phyloP scores from a whole-genome alignment of 495 filamentous ascomycete species.

The Talaromyces thailandensis region DNA sequence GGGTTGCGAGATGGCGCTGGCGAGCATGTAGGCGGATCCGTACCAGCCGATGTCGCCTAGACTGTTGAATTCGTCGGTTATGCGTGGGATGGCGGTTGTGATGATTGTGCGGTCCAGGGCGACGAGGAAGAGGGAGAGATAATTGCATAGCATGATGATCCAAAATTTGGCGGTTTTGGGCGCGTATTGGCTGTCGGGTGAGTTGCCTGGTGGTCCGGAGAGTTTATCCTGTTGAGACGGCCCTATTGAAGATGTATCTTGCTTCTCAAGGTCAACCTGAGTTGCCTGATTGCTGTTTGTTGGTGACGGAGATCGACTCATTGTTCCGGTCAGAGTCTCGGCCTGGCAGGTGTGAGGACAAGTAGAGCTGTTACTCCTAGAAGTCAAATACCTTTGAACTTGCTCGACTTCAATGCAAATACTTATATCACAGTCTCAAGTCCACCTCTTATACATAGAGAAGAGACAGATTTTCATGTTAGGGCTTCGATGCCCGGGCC shows the following conservation, averaged over 20 bases:
- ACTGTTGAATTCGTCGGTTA: slow-evolving; percentile 18
- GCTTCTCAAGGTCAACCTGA: not conserved
- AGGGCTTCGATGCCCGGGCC: not conserved
- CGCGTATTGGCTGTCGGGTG: not conserved
- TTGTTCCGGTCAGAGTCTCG: not conserved
- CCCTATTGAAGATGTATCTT: not conserved
- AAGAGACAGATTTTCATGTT: not conserved
- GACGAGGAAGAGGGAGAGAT: slow-evolving; percentile 48
- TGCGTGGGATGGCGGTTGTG: slow-evolving; percentile 14
- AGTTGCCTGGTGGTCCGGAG: too few relatives aligned
- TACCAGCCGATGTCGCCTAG: slow-evolving; percentile 45
- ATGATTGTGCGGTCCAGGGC: slow-evolving; percentile 34
- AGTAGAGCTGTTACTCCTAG: not conserved
- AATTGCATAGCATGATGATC: slow-evolving; percentile 10
- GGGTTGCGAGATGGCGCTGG: slow-evolving; percentile 35
- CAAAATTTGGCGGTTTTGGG: not conserved
- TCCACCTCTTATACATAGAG: not conserved
- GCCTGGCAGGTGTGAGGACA: not conserved
- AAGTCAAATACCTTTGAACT: not conserved
- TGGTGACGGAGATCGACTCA: not conserved
- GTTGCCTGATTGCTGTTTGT: not conserved
- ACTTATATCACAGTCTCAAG: not conserved
- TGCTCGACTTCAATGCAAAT: not conserved
- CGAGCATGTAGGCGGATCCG: slow-evolving; percentile 40
- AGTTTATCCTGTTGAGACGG: not conserved